These are phyloP conservation scores for Pharus latifolius DNA, from an alignment of 176 grass and related monocot species.

Conservation along the genomic window DNA sequence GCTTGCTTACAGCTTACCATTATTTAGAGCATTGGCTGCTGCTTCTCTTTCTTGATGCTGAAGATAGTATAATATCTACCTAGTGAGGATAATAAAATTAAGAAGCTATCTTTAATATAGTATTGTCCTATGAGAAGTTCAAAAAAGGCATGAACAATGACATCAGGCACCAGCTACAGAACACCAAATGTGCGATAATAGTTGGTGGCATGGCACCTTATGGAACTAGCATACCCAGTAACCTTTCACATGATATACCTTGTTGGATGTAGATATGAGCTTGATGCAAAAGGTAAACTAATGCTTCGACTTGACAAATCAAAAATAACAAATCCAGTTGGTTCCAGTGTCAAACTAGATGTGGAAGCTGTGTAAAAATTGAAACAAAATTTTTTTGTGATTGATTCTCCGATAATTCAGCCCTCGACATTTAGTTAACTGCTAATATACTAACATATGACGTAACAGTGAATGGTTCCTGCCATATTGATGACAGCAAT, in stretches of 20 bases:
- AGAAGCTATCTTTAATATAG: neutral
- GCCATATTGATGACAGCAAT: neutral
- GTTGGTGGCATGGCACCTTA: neutral
- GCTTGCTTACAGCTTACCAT: no score
- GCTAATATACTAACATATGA: neutral
- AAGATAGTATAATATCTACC: neutral
- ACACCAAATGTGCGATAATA: neutral
- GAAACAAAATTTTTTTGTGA: no score
- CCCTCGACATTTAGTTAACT: neutral
- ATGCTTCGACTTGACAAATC: no score
- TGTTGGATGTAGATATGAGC: no score
- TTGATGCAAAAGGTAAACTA: no score
- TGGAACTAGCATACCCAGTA: neutral
- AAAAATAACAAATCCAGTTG: no score
- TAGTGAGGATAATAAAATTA: neutral
- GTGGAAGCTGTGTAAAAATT: no score
- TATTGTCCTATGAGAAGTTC: neutral
- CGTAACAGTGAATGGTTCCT: neutral
- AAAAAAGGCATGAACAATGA: neutral
- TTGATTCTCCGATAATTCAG: neutral
- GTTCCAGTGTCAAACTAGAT: no score
- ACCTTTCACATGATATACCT: neutral
- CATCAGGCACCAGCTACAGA: neutral
- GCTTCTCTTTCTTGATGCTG: neutral
- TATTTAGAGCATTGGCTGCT: no score